phyloP scores from a whole-genome alignment of 805 yeast species.

The Cyberlindnera maritima region DNA sequence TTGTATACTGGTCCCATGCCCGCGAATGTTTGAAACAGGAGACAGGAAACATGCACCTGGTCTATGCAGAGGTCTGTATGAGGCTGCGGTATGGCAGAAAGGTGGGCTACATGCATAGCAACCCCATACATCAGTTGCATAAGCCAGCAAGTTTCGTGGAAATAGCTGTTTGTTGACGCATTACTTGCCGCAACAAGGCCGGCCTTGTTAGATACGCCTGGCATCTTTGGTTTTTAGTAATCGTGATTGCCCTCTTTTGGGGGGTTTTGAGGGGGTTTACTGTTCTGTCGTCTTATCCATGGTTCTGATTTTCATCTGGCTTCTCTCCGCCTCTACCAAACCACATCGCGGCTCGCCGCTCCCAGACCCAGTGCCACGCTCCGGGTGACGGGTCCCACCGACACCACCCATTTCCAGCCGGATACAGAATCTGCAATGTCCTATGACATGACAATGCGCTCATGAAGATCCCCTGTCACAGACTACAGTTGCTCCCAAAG shows the following conservation, averaged over 20 bases:
- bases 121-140: not conserved
- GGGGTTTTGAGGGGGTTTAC: not conserved
- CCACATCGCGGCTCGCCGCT: no score
- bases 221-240: not conserved
- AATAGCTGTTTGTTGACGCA: not conserved
- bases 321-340: no score
- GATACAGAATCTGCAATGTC: not conserved
- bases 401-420: not conserved
- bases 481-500: not conserved
- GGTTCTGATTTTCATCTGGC: no score
- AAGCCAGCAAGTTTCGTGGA: not conserved
- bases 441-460: not conserved
- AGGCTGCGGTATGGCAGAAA: not conserved
- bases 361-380: no score
- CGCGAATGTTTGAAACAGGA: conserved; percentile 11
- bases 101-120: not conserved
- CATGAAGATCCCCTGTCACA: not conserved
- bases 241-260: no score
- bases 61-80: conserved; percentile 1
- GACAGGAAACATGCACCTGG: no score
- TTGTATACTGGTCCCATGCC: conserved; percentile 9
- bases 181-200: not conserved
- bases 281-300: no score
- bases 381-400: not conserved
- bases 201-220: not conserved